phyloP scores from a whole-genome alignment of 352 stramenopile genomes.

The Phytophthora pinifolia region DNA sequence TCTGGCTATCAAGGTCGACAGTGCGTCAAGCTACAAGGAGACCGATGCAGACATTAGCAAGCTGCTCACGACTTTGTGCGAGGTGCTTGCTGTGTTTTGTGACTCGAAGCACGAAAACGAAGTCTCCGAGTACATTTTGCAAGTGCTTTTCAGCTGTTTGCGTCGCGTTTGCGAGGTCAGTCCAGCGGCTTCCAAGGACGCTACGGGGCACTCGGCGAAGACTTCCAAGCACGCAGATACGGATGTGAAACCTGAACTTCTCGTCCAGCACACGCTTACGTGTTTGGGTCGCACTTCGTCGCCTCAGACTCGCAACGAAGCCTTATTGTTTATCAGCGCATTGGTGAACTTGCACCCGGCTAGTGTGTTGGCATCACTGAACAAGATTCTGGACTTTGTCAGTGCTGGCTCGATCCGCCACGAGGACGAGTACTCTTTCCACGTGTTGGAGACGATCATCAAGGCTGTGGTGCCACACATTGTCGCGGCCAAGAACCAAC shows the following conservation, averaged over 20 bases:
- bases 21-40: constrained; percentile 28
- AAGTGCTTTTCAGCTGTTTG: constrained; percentile 78
- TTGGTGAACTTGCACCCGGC: constrained; percentile 74
- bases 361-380: constrained; percentile 74
- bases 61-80: constrained; percentile 55
- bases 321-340: constrained; percentile 77
- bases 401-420: constrained; percentile 59
- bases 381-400: constrained; percentile 76
- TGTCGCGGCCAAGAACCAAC: constrained; percentile 23
- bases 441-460: constrained; percentile 87
- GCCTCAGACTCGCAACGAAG: constrained; percentile 79
- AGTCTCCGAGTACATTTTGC: constrained; percentile 80
- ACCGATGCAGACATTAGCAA: constrained; percentile 28
- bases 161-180: constrained; percentile 62
- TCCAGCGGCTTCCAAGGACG: constrained; percentile 9
- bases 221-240: constrained; percentile 9
- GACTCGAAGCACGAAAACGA: constrained; percentile 44
- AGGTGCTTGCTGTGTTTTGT: constrained; percentile 66
- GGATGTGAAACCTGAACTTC: constrained; percentile 50
- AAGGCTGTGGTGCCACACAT: constrained; percentile 81
- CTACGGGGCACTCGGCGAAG: constrained; percentile 22
- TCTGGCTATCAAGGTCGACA: constrained; percentile 68
- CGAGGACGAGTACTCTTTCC: constrained; percentile 87
- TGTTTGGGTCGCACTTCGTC: constrained; percentile 67
- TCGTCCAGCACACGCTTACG: constrained; percentile 81